Conservation (phyloP, 192 early-diverging fungal species). For the Backusella tuberculispora region DNA sequence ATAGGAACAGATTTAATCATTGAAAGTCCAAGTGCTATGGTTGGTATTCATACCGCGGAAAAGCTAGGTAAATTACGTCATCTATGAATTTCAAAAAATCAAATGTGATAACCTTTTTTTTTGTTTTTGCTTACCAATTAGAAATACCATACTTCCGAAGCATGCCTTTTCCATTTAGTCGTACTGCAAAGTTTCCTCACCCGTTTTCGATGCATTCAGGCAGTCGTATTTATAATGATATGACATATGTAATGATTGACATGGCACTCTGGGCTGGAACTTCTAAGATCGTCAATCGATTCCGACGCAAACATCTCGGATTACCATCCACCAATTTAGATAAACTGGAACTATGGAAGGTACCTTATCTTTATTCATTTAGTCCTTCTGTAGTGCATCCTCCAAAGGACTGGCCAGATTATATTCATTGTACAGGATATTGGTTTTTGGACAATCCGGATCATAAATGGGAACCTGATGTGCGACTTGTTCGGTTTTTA, state of each 20-base stretch:
- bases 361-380: conserved; percentile 66
- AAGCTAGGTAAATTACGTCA: conserved; percentile 37
- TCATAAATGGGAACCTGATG: conserved; percentile 57
- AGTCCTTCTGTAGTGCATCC: conserved; percentile 59
- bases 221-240: conserved; percentile 59
- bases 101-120: neutral
- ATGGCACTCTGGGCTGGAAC: conserved; percentile 68
- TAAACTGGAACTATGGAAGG: conserved; percentile 48
- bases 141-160: conserved; percentile 64
- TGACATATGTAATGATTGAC: conserved; percentile 69
- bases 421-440: conserved; percentile 69
- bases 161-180: conserved; percentile 76
- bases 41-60: conserved; percentile 72
- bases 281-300: conserved; percentile 58
- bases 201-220: conserved; percentile 59
- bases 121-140: conserved; percentile 5
- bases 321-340: conserved; percentile 53
- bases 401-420: conserved; percentile 68
- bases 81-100: neutral
- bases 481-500: conserved; percentile 58
- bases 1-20: conserved; percentile 67
- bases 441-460: conserved; percentile 74
- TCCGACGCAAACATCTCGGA: conserved; percentile 53
- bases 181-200: conserved; percentile 69
- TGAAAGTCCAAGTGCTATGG: conserved; percentile 66